Evolutionary conservation across 1,284 basidiomycete genomes (phyloP), one percentile per base, ranked within the genome.

Genomic region (Rhodotorula sp.): DNA sequence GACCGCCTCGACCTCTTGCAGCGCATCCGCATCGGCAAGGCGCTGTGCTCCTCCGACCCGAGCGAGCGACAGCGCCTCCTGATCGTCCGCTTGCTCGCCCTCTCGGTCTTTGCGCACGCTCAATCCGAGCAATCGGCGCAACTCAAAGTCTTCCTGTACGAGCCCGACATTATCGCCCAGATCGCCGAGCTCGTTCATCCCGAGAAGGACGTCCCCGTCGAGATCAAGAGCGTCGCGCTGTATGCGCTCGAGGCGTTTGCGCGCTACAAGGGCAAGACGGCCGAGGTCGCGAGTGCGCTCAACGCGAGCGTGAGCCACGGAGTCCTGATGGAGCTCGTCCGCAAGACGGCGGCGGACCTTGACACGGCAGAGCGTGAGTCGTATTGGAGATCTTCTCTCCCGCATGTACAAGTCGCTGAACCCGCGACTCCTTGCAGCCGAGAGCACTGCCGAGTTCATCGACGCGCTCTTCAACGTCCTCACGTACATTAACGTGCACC

Each of bases 251-350:
- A 99, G 80, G 92, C 92, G 6, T 86, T 97, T 68, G 90, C 89
- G 7, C 86, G 92, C 73, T 95, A 97, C 80, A 87, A 92, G 68
- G 85, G 84, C 73, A 92, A 90, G 79, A 86, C 92, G 52, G 87
- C 88, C 74, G 95, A 98, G 79, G 93, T 97, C 45, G 83, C 98
- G 57, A 89, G 90, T 21, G 89, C 95, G 1, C 87, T 98, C 62
- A 97, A 97, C 79, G 95, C 93, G 26, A 93, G 93, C 63, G 93
- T 98, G 71, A 97, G 93, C 78, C 97, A 99, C 79, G 97, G 97
- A 21, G 90, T 93, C 60, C 82, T 98, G 48, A 92, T 97, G 89
- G 88, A 90, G 31, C 84, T 94, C 59, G 84, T 97, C 71, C 87
- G 92, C 68, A 90, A 88, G 81, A 89, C 91, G 34, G 87, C 92